Evolutionary conservation across 768 basidiomycete species (phyloP).

Genomic region (Tricholoma matsutake): DNA sequence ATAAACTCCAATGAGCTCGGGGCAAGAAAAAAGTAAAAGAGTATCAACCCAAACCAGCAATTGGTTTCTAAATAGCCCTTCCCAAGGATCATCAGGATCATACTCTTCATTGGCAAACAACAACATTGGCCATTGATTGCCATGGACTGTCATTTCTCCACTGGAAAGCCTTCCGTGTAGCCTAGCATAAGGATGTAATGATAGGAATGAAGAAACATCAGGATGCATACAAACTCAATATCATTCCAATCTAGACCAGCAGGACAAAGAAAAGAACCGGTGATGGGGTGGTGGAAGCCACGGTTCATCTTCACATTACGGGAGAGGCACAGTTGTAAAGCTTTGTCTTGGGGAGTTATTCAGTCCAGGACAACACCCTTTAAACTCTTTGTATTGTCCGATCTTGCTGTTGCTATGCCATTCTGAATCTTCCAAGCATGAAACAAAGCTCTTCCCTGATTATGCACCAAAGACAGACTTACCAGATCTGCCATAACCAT

Average conservation of each 20-base stretch:
- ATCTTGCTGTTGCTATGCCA: conserved; percentile 17
- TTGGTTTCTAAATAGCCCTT: too few relatives aligned
- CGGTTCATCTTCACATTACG: conserved; percentile 7
- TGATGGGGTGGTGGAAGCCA: conserved; percentile 11
- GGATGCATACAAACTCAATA: conserved; percentile 9
- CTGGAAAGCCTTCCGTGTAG: conserved; percentile 3
- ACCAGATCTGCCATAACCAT: not conserved
- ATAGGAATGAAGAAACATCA: not conserved
- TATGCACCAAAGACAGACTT: too few relatives aligned
- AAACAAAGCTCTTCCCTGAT: not conserved
- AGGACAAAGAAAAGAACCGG: conserved; percentile 15
- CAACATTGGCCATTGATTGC: conserved; percentile 25
- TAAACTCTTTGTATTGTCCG: conserved; percentile 15
- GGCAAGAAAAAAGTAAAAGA: not conserved
- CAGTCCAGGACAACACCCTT: conserved; percentile 21
- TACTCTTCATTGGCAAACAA: conserved; percentile 17
- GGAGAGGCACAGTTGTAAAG: conserved; percentile 7
- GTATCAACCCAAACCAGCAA: conserved; percentile 19
- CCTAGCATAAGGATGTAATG: not conserved
- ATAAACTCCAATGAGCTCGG: too few relatives aligned
- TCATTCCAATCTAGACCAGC: conserved; percentile 12
- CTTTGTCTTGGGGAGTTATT: conserved; percentile 18
- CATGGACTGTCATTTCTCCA: conserved; percentile 14
- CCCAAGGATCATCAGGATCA: conserved; percentile 23
- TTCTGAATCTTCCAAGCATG: conserved; percentile 17